Base-by-base conservation (phyloP, 768 basidiomycete genomes). In the Pleurotus tuber-regium region DNA sequence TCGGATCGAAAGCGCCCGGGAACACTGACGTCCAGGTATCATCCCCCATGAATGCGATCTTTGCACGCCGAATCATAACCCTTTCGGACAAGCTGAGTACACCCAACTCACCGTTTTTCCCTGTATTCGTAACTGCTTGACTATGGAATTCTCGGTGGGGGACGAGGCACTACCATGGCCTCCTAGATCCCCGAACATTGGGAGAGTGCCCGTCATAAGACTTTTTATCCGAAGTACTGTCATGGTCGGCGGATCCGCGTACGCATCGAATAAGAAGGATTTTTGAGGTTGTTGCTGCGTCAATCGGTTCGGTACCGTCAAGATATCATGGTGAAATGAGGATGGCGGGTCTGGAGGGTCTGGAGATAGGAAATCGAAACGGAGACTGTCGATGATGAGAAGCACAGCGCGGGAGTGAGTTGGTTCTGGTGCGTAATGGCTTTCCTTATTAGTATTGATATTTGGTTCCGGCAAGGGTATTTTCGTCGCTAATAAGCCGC, bases 11-110 rank as follows among this genome's bases (percentile, higher is more conserved):
- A 3, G 81, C 70, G 46, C 78, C 70, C 0, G 94, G 92, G 62
- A 94, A 99, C 10, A 95, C 80, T 1, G 85, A 80, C 68, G 89
- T 81, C 97, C 97, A 99, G 0, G 97, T 99, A 65, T 98, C 92
- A 61, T 98, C 96, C 0, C 97, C 96, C 84, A 92, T 92, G 64
- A 98, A 88, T 1, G 88, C 90, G 44, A 91, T 70, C 79, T 89
- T 18, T 43, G 8, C 14, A 31, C 18, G 10, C 16, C 12, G n/a
- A 41, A 16, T 5, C 42, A 24, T n/a, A 10, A 24, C 7, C 21
- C 21, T 24, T 5, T 4, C 14, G 25, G 19, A 18, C 52, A 33
- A 25, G n/a, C n/a, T 31, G 33, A 40, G 4, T 10, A 14, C 25
- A 18, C 53, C 33, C 54, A 52, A 61, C 71, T 61, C 58, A 89